Evolutionary conservation across 2,329 filamentous ascomycete species (phyloP).

Genomic region (Verticillium klebahnii): DNA sequence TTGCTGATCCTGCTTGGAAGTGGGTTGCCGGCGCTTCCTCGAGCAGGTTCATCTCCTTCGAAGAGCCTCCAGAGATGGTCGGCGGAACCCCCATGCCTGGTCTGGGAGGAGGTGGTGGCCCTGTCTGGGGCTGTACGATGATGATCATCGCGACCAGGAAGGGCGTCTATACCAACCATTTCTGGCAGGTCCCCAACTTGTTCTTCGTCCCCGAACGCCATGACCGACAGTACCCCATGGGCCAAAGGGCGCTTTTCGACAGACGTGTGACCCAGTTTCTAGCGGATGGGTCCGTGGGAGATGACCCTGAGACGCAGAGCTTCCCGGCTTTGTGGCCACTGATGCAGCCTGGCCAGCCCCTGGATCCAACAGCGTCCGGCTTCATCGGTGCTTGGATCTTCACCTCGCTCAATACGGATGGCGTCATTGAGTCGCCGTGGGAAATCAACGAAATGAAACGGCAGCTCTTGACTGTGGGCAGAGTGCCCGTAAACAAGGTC

Average conservation of each 20-base stretch:
- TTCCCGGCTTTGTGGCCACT: conserved; percentile 3
- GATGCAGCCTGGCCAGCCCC: neutral
- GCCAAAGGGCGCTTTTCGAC: conserved; percentile 3
- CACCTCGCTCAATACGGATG: neutral
- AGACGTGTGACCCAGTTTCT: conserved; percentile 8
- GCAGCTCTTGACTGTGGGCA: neutral
- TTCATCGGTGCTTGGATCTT: conserved; percentile 7
- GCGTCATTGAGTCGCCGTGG: neutral
- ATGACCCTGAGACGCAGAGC: neutral
- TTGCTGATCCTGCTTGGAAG: neutral
- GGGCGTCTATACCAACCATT: conserved; percentile 11
- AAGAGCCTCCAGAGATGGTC: neutral
- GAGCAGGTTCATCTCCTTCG: neutral
- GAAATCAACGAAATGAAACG: neutral
- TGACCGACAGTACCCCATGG: neutral
- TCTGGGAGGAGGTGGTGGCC: conserved; percentile 7
- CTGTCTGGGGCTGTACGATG: conserved; percentile 13
- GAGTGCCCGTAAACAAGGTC: neutral
- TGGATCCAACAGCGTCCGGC: neutral
- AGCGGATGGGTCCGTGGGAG: neutral
- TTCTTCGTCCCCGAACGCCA: neutral
- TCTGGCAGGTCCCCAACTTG: conserved; percentile 14
- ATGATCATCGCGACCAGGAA: conserved; percentile 6
- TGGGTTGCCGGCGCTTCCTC: neutral
- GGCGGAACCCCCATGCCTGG: neutral